phyloP scores from a whole-genome alignment of 345 rosid genomes.

The Melaleuca alternifolia region DNA sequence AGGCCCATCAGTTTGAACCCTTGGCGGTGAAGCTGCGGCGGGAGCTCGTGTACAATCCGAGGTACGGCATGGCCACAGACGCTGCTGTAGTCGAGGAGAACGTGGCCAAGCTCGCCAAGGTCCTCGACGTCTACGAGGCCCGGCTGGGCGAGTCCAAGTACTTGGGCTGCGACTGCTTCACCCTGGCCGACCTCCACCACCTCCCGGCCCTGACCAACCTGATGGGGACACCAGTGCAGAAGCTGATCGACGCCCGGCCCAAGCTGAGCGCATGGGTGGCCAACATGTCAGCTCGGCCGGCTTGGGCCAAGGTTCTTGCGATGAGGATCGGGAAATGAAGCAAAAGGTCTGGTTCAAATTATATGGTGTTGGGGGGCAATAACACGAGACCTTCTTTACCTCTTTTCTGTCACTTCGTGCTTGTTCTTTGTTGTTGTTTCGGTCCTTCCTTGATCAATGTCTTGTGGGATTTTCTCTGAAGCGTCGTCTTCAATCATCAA shows the following conservation, averaged over 20 bases:
- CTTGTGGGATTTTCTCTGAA: neutral
- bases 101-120: conserved; percentile 19
- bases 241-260: conserved; percentile 10
- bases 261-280: conserved; percentile 22
- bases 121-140: conserved; percentile 57
- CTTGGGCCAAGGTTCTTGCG: conserved; percentile 44
- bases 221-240: conserved; percentile 29
- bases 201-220: conserved; percentile 31
- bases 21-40: conserved; percentile 38
- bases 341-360: neutral
- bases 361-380: neutral
- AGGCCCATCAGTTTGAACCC: conserved; percentile 56
- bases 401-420: neutral
- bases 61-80: conserved; percentile 8
- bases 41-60: conserved; percentile 38
- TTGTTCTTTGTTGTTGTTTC: neutral
- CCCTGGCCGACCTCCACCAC: conserved; percentile 71
- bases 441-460: neutral
- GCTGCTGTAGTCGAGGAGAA: neutral
- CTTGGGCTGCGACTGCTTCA: conserved; percentile 48
- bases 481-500: neutral
- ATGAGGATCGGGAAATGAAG: conserved; percentile 1
- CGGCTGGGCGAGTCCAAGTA: conserved; percentile 48
- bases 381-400: neutral
- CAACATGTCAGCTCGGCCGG: conserved; percentile 17